phyloP scores from a whole-genome alignment of 164 flowering plant species.

The Saururus chinensis region DNA sequence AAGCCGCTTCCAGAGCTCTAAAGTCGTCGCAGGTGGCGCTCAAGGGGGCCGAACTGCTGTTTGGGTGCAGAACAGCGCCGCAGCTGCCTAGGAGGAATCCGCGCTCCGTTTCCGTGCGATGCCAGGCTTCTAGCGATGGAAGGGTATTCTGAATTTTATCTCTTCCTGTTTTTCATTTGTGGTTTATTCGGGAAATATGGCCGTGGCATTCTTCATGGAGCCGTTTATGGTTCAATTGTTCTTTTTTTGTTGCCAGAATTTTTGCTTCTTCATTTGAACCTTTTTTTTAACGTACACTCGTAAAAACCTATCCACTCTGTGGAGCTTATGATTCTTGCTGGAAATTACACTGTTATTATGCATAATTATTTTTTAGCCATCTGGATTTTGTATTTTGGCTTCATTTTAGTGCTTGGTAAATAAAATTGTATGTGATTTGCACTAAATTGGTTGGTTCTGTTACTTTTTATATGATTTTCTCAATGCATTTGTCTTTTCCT shows the following conservation, averaged over 20 bases:
- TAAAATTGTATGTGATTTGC: too few relatives aligned
- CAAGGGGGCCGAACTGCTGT: slow-evolving; percentile 14
- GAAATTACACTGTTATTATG: not conserved
- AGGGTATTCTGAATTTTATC: slow-evolving; percentile 27
- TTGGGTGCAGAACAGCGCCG: slow-evolving; percentile 12
- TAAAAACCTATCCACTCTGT: not conserved
- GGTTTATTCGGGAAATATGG: not conserved
- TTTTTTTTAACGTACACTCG: not conserved
- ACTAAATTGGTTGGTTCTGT: too few relatives aligned
- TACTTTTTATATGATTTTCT: too few relatives aligned
- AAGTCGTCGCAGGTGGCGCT: slow-evolving; percentile 17
- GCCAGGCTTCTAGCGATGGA: slow-evolving; percentile 48
- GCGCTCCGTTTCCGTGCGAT: slow-evolving; percentile 35
- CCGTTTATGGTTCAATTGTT: not conserved
- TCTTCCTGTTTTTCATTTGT: not conserved
- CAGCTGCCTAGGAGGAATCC: slow-evolving; percentile 10
- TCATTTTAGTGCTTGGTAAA: not conserved
- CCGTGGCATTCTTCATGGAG: not conserved
- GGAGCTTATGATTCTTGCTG: not conserved
- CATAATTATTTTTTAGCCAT: too few relatives aligned
- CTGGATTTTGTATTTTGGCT: not conserved
- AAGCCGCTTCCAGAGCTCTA: slow-evolving; percentile 10
- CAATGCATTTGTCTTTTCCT: too few relatives aligned
- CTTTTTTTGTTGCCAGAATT: too few relatives aligned
- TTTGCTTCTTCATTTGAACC: too few relatives aligned